Evolutionary conservation across 495 filamentous ascomycete species (phyloP), one percentile per base, ranked within the genome.

Genomic region (Trichoderma reesei): DNA sequence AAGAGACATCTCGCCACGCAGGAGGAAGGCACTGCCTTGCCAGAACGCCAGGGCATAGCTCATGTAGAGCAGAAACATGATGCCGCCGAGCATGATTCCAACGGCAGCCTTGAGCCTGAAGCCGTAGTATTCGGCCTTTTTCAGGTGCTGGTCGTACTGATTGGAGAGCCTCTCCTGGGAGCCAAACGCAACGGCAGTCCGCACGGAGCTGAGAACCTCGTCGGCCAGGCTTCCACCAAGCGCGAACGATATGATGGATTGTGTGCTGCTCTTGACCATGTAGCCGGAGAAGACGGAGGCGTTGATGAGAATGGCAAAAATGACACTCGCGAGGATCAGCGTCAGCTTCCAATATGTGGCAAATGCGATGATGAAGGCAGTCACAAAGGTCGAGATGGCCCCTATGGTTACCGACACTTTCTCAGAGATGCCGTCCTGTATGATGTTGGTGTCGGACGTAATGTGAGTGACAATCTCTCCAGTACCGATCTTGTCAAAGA

Each of bases 21-120:
- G 83, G 26, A 92, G 63, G 70, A 83, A 91, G 33, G 81, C 78
- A 61, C 85, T 87, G 7, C 90, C 91, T 76, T 88, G 86, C 90
- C 90, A 94, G 76, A 93, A 95, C 13, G 88, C 82, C 36, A 93
- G 82, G 16, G 82, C 86, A 66, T 91, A 92, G 71, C 88, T 90
- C 39, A 90, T 73, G 69, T 88, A 92, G 68, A 92, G 79, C 63
- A 90, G 73, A 62, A 79, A 77, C 75, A 91, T 87, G 83, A 91
- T 85, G 39, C 74, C 73, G 41, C 82, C 88, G 38, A 95, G 74
- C 87, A 93, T 88, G 18, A 85, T 63, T 5, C 80, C 85, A n/a
- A 90, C 69, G 4, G 79, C 76, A 33, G 80, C 71, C 70, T 90
- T 90, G 65, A 81, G 75, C 72, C 85, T 90, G 71, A 79, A 76